Conservation (phyloP, 441 rosid species). For the Sinapis alba region DNA sequence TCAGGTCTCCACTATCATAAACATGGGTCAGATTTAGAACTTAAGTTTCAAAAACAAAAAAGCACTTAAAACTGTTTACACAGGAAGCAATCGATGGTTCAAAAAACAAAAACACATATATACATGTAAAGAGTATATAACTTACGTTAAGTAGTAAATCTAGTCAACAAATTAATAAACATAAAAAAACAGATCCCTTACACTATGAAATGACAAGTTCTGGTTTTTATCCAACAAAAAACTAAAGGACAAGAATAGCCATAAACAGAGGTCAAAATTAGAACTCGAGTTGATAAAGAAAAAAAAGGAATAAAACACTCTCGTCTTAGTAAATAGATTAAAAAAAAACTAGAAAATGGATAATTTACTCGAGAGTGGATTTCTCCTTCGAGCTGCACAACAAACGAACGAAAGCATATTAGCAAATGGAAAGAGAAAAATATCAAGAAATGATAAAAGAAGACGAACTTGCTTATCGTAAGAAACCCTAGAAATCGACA, state of each 20-base stretch:
- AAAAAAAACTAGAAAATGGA: too few species aligned
- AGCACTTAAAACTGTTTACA: neutral
- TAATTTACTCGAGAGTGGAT: slow-evolving; percentile 98
- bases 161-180: too few species aligned
- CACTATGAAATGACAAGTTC: neutral
- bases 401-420: neutral
- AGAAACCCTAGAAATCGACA: neutral
- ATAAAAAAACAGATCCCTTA: neutral
- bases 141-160: too few species aligned
- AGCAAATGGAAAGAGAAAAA: neutral
- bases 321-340: too few species aligned
- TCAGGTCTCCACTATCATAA: too few species aligned
- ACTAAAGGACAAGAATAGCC: neutral
- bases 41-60: neutral
- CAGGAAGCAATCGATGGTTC: neutral
- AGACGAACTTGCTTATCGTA: neutral
- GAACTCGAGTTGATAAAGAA: neutral
- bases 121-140: neutral
- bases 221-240: neutral
- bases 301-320: too few species aligned
- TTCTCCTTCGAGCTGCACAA: slow-evolving; percentile 98
- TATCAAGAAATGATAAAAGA: neutral
- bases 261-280: neutral
- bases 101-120: neutral
- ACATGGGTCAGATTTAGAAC: neutral